A percentile compares a stretch with the other conserved stretches of the same genome.
Evolutionary conservation across 371 early-diverging fungal species (phyloP).

Genomic region (Phascolomyces articulosus): DNA sequence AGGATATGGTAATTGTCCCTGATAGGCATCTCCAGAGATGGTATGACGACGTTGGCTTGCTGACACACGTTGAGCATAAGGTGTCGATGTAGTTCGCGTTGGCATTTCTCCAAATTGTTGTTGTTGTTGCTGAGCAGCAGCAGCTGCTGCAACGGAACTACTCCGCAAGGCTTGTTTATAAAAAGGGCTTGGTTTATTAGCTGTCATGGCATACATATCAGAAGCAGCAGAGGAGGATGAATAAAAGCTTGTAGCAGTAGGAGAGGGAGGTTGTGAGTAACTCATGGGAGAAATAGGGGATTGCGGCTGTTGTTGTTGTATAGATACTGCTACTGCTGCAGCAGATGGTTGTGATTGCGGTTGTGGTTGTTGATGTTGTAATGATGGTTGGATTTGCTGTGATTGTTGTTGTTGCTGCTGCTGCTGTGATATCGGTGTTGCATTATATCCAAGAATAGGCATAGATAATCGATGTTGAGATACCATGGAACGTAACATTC

Average conservation of each 20-base stretch:
- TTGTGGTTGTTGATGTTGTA: not conserved
- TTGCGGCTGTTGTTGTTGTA: not conserved
- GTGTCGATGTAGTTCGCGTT: constrained; percentile 19
- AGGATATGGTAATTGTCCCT: constrained; percentile 22
- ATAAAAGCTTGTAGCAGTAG: constrained; percentile 8
- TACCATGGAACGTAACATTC: constrained; percentile 11
- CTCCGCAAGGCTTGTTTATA: constrained; percentile 21
- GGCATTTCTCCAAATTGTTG: constrained; percentile 22
- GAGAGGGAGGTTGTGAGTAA: constrained; percentile 17
- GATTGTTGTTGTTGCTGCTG: not conserved
- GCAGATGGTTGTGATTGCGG: not conserved
- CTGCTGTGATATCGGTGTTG: not conserved
- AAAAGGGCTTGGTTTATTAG: constrained; percentile 17
- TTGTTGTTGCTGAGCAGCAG: constrained; percentile 18
- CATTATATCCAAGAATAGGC: constrained; percentile 20
- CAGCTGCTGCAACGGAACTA: constrained; percentile 13
- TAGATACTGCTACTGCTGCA: not conserved
- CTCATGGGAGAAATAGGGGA: not conserved
- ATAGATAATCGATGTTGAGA: constrained; percentile 35
- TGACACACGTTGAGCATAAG: constrained; percentile 8
- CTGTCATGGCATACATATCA: constrained; percentile 7
- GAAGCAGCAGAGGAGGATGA: not conserved
- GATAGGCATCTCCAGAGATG: constrained; percentile 12
- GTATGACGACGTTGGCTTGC: constrained; percentile 24
- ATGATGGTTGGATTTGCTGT: not conserved